These are phyloP conservation scores for Pisolithus albus DNA, from an alignment of 768 basidiomycete species.

Conservation along the genomic window DNA sequence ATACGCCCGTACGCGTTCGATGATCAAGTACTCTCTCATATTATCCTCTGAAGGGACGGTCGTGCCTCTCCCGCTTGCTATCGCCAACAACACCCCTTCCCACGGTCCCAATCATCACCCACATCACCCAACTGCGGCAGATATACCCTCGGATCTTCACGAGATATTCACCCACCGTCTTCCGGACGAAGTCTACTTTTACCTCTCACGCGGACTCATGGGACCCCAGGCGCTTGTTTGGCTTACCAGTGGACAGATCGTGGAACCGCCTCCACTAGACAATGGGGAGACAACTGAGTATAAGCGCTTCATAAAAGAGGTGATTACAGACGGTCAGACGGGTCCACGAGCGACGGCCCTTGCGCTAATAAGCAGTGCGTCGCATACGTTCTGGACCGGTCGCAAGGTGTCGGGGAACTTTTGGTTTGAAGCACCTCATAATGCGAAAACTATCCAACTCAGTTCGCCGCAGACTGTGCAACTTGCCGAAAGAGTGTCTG, in stretches of 20 bases:
- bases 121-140: constrained; percentile 72
- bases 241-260: constrained; percentile 81
- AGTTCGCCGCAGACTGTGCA: constrained; percentile 74
- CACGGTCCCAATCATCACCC: constrained; percentile 50
- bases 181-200: constrained; percentile 95
- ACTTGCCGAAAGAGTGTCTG: constrained; percentile 78
- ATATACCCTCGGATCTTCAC: constrained; percentile 86
- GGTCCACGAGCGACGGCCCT: constrained; percentile 88
- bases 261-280: constrained; percentile 84
- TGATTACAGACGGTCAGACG: constrained; percentile 91
- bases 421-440: constrained; percentile 64
- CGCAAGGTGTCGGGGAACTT: constrained; percentile 66
- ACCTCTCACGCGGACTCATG: constrained; percentile 87
- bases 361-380: constrained; percentile 76
- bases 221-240: constrained; percentile 90
- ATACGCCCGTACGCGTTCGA: constrained; percentile 82
- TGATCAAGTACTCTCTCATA: constrained; percentile 89
- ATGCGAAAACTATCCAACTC: constrained; percentile 59
- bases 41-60: constrained; percentile 83
- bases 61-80: constrained; percentile 70
- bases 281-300: constrained; percentile 96
- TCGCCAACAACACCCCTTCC: constrained; percentile 38
- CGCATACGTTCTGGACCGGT: constrained; percentile 75
- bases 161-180: constrained; percentile 92
- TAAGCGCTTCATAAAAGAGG: constrained; percentile 90